Evolutionary conservation across 768 basidiomycete genomes (phyloP).

Genomic region (Agrocybe chaxingu): DNA sequence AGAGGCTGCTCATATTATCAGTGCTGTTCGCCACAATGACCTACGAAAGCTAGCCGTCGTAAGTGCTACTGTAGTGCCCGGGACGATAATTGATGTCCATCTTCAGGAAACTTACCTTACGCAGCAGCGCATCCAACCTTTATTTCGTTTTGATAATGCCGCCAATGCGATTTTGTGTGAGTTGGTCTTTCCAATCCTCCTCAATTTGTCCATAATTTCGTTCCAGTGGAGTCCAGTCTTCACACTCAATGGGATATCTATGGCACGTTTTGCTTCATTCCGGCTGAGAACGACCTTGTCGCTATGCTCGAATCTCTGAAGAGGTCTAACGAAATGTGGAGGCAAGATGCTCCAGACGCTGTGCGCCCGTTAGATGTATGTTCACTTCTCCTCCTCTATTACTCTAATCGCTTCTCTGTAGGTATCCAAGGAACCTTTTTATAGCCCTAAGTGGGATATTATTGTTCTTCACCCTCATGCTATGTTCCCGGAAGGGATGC

Average conservation of each 20-base stretch:
- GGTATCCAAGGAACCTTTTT: constrained; percentile 7
- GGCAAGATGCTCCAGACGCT: neutral
- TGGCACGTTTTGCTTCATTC: constrained; percentile 11
- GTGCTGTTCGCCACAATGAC: too few species aligned
- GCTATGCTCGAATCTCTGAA: constrained; percentile 8
- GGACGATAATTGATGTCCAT: too few species aligned
- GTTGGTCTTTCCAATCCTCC: neutral
- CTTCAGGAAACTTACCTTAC: too few species aligned
- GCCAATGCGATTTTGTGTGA: too few species aligned
- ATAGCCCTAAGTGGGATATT: constrained; percentile 6
- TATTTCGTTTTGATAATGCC: too few species aligned
- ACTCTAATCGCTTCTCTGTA: constrained; percentile 2
- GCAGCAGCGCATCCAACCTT: too few species aligned
- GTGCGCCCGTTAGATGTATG: constrained; percentile 8
- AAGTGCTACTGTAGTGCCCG: too few species aligned
- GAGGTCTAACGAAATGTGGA: constrained; percentile 5
- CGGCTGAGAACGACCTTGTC: constrained; percentile 4
- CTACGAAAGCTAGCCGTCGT: too few species aligned
- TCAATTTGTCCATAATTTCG: neutral
- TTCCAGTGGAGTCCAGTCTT: constrained; percentile 9
- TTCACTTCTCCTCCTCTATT: constrained; percentile 1
- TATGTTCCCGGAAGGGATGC: constrained; percentile 8
- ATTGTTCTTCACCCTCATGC: constrained; percentile 10
- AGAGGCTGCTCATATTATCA: neutral
- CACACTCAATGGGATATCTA: constrained; percentile 11